These are phyloP conservation scores for Blastomyces silverae DNA, from an alignment of 2,329 filamentous ascomycete species.

Conservation along the genomic window DNA sequence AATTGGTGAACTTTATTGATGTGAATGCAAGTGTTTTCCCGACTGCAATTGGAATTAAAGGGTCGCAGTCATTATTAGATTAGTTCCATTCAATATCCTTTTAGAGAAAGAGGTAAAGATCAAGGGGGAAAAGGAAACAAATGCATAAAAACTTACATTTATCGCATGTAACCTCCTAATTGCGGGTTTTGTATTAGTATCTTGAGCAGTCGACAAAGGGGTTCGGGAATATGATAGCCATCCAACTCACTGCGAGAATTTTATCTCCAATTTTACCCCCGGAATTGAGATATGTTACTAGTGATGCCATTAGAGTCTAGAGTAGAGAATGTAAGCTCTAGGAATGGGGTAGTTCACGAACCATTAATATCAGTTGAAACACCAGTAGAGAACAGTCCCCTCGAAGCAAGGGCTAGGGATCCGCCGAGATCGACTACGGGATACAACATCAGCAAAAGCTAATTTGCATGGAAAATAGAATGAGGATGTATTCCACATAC, in stretches of 20 bases:
- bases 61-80: conserved; percentile 4
- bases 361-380: conserved; percentile 61
- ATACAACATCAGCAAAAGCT: conserved; percentile 6
- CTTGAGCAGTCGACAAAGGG: not conserved
- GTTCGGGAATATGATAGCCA: not conserved
- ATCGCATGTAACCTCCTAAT: conserved; percentile 54
- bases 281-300: conserved; percentile 58
- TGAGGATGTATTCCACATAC: conserved; percentile 27
- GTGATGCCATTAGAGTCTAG: not conserved
- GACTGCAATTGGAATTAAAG: conserved; percentile 37
- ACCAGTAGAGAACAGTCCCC: conserved; percentile 58
- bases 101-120: not conserved
- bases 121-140: not conserved
- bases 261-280: conserved; percentile 58
- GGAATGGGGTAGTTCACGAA: conserved; percentile 23
- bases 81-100: not conserved
- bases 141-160: conserved; percentile 49
- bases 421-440: conserved; percentile 56
- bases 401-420: conserved; percentile 58
- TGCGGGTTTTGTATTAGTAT: conserved; percentile 19
- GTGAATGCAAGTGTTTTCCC: conserved; percentile 61
- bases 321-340: not conserved
- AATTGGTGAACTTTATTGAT: conserved; percentile 55
- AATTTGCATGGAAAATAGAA: conserved; percentile 4
- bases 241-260: conserved; percentile 45